Evolutionary conservation across 169 alveolate species (phyloP), one percentile per base, ranked within the genome.

Genomic region (Neospora caninum): DNA sequence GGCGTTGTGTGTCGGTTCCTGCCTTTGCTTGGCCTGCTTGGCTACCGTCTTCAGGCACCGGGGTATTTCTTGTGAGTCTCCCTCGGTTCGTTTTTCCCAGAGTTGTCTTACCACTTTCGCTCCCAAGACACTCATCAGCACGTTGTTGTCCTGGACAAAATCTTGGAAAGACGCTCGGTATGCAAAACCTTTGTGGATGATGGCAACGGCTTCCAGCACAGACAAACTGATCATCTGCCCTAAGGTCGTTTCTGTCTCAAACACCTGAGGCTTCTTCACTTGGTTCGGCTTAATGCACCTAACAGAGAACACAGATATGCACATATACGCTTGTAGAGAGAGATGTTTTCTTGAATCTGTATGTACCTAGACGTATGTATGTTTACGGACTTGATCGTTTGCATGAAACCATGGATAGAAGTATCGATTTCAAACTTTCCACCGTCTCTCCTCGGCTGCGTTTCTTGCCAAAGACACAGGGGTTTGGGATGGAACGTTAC

Each of bases 251-350:
- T 97, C 97, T 88, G 97, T 95, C 84, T 97, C 97, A 96, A 97
- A 97, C 49, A 97, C 98, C 43, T 96, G 95, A 49, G 99, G 98
- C 94, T 97, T 94, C 97, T 97, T 98, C 69, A 95, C 87, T 83
- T 97, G 98, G 96, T 98, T 98, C 49, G 99, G 99, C 94, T 97
- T 97, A 39, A 98, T 96, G 95, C 99, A 98, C 64, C 99, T 96
- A 93, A 95, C 95, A 73, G 97, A 97, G 91, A 25, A 31, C 43
- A 49, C 58, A 49, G 6, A 29, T n/a, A n/a, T n/a, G 18, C 29
- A 69, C 6, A 69, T 25, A 49, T 49, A 49, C 13, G 58, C 13
- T 4, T 49, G 13, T 49, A 49, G 4, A 49, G 4, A 13, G 22
- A 49, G 58, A 49, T 49, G 13, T 49, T 13, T 49, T 49, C 22